A percentile compares a stretch with the other conserved stretches of the same genome.
phyloP scores from a whole-genome alignment of 2,329 filamentous ascomycete genomes.

The Cytospora piceae region DNA sequence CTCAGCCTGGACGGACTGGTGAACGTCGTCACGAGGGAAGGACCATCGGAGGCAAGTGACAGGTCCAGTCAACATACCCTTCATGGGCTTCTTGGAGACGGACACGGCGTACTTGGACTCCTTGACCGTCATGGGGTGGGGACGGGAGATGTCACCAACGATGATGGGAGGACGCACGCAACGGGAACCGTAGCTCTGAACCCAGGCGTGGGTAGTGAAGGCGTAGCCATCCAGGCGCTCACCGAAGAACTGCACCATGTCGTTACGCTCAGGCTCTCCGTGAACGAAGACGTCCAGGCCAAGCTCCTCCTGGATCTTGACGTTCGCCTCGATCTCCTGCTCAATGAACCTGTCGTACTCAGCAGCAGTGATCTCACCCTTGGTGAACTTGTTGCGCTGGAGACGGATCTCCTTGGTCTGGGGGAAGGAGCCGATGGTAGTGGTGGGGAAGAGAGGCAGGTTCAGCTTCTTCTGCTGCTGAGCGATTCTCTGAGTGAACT shows the following conservation, averaged over 20 bases:
- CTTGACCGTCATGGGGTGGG: slow-evolving; percentile 98
- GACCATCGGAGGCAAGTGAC: slow-evolving; percentile 99
- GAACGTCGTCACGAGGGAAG: slow-evolving; percentile 98
- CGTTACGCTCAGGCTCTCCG: slow-evolving; percentile 99
- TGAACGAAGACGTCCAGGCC: slow-evolving; percentile 96
- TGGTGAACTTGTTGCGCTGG: slow-evolving; percentile 97
- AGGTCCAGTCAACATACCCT: slow-evolving; percentile 99
- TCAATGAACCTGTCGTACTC: slow-evolving; percentile 99
- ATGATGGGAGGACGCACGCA: slow-evolving; percentile 98
- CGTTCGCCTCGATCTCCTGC: slow-evolving; percentile 93
- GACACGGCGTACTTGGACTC: slow-evolving; percentile 98
- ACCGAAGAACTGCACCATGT: slow-evolving; percentile 99
- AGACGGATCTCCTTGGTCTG: slow-evolving; percentile 99
- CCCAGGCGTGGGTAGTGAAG: slow-evolving; percentile 99
- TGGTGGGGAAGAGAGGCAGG: slow-evolving; percentile 96
- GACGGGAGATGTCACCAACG: slow-evolving; percentile 97
- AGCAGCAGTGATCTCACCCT: slow-evolving; percentile 89
- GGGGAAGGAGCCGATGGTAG: slow-evolving; percentile 98
- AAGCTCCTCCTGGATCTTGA: slow-evolving; percentile 98
- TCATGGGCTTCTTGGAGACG: slow-evolving; percentile 98
- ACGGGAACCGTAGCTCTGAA: slow-evolving; percentile 94
- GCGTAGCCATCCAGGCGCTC: slow-evolving; percentile 95
- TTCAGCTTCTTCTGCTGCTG: slow-evolving; percentile 91
- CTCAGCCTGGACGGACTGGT: slow-evolving; percentile 98
- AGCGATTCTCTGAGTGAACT: slow-evolving; percentile 82